Evolutionary conservation across 1,284 basidiomycete species (phyloP).

Genomic region (Phylloporus sp.): DNA sequence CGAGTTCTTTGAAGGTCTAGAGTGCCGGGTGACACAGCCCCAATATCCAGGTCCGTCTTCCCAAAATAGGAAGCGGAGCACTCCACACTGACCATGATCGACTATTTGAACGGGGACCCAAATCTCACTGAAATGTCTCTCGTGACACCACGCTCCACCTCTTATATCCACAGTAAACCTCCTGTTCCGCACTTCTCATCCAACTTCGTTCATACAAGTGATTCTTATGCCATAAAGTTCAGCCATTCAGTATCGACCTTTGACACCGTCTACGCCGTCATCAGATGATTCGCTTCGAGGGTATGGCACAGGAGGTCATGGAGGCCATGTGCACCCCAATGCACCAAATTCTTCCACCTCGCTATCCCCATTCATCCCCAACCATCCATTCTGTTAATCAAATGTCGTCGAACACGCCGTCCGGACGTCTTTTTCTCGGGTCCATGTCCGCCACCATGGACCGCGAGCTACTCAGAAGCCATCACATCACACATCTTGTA

Average conservation of each 20-base stretch:
- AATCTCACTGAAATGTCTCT: conserved; percentile 14
- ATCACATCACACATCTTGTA: conserved; percentile 63
- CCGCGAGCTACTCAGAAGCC: conserved; percentile 47
- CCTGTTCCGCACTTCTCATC: background rate
- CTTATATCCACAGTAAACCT: background rate
- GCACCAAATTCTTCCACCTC: conserved; percentile 65
- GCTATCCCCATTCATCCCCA: conserved; percentile 28
- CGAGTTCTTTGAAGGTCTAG: conserved; percentile 14
- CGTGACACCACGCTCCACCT: conserved; percentile 19
- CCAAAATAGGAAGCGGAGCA: conserved; percentile 32
- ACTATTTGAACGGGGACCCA: conserved; percentile 33
- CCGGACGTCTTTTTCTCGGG: conserved; percentile 56
- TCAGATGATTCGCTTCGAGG: conserved; percentile 74
- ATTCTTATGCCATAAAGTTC: conserved; percentile 8
- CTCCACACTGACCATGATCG: conserved; percentile 29
- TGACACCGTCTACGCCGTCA: background rate
- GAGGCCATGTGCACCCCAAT: conserved; percentile 82
- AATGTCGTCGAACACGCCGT: conserved; percentile 15
- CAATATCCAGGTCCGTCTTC: conserved; percentile 14
- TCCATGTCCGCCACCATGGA: conserved; percentile 59
- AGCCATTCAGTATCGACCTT: conserved; percentile 3
- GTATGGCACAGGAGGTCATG: conserved; percentile 68
- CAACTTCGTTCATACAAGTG: background rate
- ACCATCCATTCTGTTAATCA: conserved; percentile 28
- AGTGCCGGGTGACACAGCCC: conserved; percentile 25